These are phyloP conservation scores for Ambrosia trifida DNA, from an alignment of 129 eudicot genomes.

Conservation along the genomic window DNA sequence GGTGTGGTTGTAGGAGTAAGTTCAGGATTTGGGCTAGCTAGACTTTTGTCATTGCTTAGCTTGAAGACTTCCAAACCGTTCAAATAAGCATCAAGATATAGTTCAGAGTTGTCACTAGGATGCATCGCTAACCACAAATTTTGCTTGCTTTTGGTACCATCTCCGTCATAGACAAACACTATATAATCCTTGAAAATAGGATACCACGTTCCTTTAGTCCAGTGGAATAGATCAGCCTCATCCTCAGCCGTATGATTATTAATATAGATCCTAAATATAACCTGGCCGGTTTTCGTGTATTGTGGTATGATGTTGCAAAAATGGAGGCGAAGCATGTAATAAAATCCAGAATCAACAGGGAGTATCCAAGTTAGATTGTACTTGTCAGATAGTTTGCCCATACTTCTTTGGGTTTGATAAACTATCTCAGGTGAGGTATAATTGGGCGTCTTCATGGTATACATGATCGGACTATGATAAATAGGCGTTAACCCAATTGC, in stretches of 20 bases:
- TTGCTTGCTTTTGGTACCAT: too few species aligned
- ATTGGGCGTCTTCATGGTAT: conserved; percentile 25
- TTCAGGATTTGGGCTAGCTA: too few species aligned
- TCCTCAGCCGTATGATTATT: conserved; percentile 35
- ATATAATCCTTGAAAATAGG: too few species aligned
- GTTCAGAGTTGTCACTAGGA: too few species aligned
- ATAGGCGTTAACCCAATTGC: not conserved
- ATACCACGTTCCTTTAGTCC: too few species aligned
- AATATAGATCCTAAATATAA: conserved; percentile 23
- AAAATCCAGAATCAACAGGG: conserved; percentile 44
- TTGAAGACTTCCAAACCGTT: too few species aligned
- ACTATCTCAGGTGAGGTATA: conserved; percentile 20
- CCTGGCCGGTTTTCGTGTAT: not conserved
- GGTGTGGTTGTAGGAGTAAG: too few species aligned
- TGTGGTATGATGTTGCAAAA: conserved; percentile 41
- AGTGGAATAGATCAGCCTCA: conserved; percentile 16
- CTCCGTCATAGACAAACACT: too few species aligned
- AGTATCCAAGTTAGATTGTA: conserved; percentile 32
- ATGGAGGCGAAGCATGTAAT: conserved; percentile 43
- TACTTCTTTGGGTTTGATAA: conserved; percentile 26
- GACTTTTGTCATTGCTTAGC: too few species aligned
- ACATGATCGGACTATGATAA: conserved; percentile 4
- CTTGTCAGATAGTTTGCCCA: not conserved
- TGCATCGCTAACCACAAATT: too few species aligned
- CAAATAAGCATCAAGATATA: too few species aligned